phyloP scores from a whole-genome alignment of 2,329 filamentous ascomycete species.

The Scortechinia acanthostroma region DNA sequence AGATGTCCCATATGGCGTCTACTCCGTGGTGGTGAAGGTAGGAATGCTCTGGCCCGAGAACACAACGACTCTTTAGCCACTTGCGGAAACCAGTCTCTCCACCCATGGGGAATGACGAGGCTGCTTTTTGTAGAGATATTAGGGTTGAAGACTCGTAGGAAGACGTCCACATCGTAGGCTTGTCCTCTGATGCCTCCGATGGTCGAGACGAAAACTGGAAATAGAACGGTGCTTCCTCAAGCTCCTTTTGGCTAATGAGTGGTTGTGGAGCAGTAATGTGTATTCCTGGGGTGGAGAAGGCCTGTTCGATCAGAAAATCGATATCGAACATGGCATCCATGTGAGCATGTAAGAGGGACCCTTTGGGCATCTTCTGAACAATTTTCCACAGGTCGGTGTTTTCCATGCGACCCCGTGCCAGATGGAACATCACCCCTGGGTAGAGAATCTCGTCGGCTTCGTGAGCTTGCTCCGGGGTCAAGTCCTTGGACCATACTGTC shows the following conservation, averaged over 20 bases:
- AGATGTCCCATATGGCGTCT: conserved; percentile 79
- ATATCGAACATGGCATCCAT: background rate
- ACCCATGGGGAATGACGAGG: conserved; percentile 67
- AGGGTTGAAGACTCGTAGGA: background rate
- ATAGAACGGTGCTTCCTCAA: background rate
- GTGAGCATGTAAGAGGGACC: background rate
- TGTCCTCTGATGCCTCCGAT: background rate
- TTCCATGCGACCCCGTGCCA: background rate
- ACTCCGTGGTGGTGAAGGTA: conserved; percentile 76
- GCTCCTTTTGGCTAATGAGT: background rate
- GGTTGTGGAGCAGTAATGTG: background rate
- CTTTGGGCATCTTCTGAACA: background rate
- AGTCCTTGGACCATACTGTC: background rate
- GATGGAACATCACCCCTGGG: conserved; percentile 2
- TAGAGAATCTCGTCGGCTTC: background rate
- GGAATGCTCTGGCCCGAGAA: conserved; percentile 66
- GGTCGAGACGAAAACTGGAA: background rate
- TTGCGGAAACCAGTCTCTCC: conserved; percentile 66
- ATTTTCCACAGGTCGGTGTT: conserved; percentile 1
- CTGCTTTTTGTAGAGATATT: conserved; percentile 41
- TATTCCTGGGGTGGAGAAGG: background rate
- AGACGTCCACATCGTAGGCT: background rate
- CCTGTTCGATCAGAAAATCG: background rate
- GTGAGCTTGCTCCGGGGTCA: background rate
- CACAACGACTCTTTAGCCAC: conserved; percentile 71